Evolutionary conservation across 257 asterid species (phyloP).

Genomic region (Nicotiana tabacum): DNA sequence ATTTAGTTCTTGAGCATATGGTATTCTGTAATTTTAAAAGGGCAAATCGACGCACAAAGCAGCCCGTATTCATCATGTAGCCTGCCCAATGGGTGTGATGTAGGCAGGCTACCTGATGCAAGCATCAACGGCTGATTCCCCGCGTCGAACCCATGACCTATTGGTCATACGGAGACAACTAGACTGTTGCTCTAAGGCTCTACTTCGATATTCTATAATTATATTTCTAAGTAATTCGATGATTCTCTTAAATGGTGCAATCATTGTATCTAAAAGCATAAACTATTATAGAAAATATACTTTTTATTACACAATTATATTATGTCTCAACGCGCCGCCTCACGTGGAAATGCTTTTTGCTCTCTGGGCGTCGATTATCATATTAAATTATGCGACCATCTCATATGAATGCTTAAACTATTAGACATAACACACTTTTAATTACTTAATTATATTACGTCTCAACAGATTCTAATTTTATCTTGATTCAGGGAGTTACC

Average conservation of each 20-base stretch:
- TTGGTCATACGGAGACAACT: too few relatives aligned
- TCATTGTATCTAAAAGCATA: too few relatives aligned
- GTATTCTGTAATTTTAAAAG: background rate
- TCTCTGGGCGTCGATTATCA: background rate
- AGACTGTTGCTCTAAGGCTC: too few relatives aligned
- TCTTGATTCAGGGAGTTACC: conserved; percentile 23
- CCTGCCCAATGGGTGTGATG: too few relatives aligned
- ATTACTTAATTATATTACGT: background rate
- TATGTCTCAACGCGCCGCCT: background rate
- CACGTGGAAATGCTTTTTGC: background rate
- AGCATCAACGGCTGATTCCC: too few relatives aligned
- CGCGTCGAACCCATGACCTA: too few relatives aligned
- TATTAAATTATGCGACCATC: background rate
- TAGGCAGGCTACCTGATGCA: too few relatives aligned
- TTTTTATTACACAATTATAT: background rate
- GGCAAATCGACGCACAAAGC: too few relatives aligned
- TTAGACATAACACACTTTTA: background rate
- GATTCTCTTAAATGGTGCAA: background rate
- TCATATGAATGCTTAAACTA: background rate
- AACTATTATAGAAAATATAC: accelerated
- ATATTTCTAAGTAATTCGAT: background rate
- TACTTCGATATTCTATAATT: background rate
- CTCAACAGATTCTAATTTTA: background rate
- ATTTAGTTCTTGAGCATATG: background rate
- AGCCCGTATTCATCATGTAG: too few relatives aligned